These are phyloP conservation scores for Paramecium primaurelia DNA, from an alignment of 73 alveolate species.

Conservation along the genomic window DNA sequence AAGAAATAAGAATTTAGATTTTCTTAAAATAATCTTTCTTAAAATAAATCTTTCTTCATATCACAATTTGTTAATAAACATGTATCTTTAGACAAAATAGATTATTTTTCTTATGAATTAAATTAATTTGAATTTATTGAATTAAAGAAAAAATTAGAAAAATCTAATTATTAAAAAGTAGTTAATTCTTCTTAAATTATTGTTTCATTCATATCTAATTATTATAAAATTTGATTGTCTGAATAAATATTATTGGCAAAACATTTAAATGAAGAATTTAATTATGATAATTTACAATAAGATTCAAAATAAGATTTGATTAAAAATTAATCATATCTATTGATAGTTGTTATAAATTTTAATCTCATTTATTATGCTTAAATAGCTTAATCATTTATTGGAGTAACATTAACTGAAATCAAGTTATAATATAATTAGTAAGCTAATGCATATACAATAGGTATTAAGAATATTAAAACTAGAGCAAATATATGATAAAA, in stretches of 20 bases:
- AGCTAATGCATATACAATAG: neutral
- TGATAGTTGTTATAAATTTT: neutral
- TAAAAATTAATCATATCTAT: neutral
- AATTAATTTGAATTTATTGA: neutral
- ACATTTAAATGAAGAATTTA: neutral
- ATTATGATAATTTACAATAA: neutral
- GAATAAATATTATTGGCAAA: neutral
- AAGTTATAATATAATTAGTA: neutral
- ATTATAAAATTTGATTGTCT: neutral
- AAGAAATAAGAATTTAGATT: neutral
- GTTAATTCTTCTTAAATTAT: neutral
- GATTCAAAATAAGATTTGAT: neutral
- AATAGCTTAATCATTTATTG: neutral
- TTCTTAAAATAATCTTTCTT: neutral
- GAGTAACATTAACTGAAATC: neutral
- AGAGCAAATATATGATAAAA: neutral
- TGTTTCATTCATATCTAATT: neutral
- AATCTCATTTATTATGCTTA: neutral
- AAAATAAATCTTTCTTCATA: neutral
- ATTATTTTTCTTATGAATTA: neutral
- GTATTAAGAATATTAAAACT: neutral
- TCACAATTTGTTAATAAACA: neutral
- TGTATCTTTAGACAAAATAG: neutral
- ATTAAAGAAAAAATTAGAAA: neutral
- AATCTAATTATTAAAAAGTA: neutral